A percentile compares a stretch with the other conserved stretches of the same genome.
Evolutionary conservation across 345 rosid genomes (phyloP).

Genomic region (Populus davidiana): DNA sequence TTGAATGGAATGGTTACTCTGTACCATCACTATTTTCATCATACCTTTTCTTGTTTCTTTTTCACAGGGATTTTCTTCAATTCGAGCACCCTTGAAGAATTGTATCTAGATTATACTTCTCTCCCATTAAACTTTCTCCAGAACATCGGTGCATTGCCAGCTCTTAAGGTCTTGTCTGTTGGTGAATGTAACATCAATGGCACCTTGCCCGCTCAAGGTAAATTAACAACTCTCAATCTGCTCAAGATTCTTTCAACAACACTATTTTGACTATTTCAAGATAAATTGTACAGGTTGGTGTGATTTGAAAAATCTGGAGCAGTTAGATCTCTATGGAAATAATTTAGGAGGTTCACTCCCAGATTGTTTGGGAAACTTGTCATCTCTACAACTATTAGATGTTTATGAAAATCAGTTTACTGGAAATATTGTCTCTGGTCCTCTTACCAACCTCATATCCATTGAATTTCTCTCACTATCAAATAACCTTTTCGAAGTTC

Average conservation of each 20-base stretch:
- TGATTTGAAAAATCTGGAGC: slow-evolving; percentile 5
- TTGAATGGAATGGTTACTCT: too few relatives aligned
- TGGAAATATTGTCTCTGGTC: neutral
- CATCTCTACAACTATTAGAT: slow-evolving; percentile 8
- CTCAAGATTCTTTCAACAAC: too few relatives aligned
- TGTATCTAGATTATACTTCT: neutral
- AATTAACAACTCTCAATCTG: neutral
- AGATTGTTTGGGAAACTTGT: slow-evolving; percentile 1
- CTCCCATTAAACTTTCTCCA: neutral
- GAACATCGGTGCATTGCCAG: neutral
- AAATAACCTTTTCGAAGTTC: neutral
- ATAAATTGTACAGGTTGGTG: slow-evolving; percentile 4
- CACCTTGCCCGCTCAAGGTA: neutral
- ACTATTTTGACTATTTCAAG: too few relatives aligned
- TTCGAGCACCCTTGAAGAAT: neutral
- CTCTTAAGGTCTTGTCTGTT: neutral
- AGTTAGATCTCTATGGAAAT: neutral
- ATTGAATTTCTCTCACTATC: neutral
- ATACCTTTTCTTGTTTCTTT: too few relatives aligned
- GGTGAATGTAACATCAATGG: neutral
- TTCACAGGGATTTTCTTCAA: neutral
- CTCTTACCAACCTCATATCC: neutral
- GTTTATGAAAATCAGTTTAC: slow-evolving; percentile 9
- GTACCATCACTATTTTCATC: too few relatives aligned
- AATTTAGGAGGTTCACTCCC: neutral